Evolutionary conservation across 2,329 filamentous ascomycete genomes (phyloP), one percentile per base, ranked within the genome.

Genomic region (Ceratocystis destructans): DNA sequence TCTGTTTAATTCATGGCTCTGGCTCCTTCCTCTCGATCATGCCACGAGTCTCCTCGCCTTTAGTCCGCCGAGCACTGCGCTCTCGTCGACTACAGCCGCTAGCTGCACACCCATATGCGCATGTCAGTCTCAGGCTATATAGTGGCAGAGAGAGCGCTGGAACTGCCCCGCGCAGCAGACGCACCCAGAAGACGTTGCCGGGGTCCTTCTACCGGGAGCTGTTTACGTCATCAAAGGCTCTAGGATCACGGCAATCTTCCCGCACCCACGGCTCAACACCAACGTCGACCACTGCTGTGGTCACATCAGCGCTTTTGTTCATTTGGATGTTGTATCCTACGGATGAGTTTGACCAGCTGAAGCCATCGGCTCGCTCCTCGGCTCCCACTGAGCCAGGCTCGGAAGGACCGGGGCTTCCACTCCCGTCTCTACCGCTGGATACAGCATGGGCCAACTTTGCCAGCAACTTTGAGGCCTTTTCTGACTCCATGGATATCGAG

Each of bases 401-500:
- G 33, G 37, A 22, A 41, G 50, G 12, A 45, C 20, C 61, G 63
- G 67, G 64, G 67, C 65, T 66, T 61, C 63, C 63, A 7, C 31
- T 64, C 31, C 65, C 65, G 17, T 62, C 63, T 59, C 41, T 64
- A n/a, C 62, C 65, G 12, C 45, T 68, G 33, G 50, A 63, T 20
- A 73, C 75, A 6, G 80, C 81, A 5, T 83, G 81, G 81, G 71
- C 74, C 61, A 74, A 74, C 55, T 82, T 83, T 68, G 72, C 78
- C 1, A 74, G 72, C 20, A 75, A 75, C 22, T 79, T 84, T 67
- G 78, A 80, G 70, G 75, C 78, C 22, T 80, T 90, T 64, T 81
- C 84, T 15, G 73, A 79, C 15, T 73, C 80, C 2, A 78, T 80
- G 22, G 80, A 83, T 70, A 75, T 82, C 2, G 80, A 86, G 71